Conservation (phyloP, 2,329 filamentous ascomycete species). For the Microdochium trichocladiopsis region DNA sequence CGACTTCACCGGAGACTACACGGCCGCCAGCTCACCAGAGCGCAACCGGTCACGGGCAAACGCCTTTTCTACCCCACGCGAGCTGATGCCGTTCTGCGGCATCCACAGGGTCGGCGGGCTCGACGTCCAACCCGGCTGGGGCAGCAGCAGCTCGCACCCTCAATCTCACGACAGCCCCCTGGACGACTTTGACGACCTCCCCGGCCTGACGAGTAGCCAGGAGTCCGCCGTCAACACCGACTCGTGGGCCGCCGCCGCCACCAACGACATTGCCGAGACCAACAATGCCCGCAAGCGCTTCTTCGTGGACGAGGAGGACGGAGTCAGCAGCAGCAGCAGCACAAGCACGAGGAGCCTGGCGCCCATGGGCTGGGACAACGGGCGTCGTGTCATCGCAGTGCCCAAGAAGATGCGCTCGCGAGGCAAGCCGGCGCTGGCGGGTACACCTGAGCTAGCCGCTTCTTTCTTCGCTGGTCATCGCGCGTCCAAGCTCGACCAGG, state of each 20-base stretch:
- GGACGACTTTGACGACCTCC: conserved; percentile 28
- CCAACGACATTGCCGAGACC: conserved; percentile 7
- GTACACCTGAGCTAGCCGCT: too few species aligned
- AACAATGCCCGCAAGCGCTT: conserved; percentile 37
- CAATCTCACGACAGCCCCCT: conserved; percentile 6
- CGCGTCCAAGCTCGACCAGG: conserved; percentile 27
- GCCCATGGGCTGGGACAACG: conserved; percentile 27
- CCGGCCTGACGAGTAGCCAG: conserved; percentile 47
- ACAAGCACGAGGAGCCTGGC: conserved; percentile 30
- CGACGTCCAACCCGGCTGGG: conserved; percentile 43
- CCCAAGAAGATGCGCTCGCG: conserved; percentile 24
- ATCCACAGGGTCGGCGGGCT: conserved; percentile 69
- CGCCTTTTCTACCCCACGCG: conserved; percentile 33
- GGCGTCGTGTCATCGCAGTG: conserved; percentile 41
- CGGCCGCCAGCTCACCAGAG: not conserved
- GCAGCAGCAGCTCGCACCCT: conserved; percentile 4
- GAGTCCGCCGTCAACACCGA: conserved; percentile 36
- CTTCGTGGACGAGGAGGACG: conserved; percentile 37
- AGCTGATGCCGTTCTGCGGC: conserved; percentile 75
- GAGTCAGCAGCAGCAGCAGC: conserved; percentile 13
- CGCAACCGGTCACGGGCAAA: conserved; percentile 12
- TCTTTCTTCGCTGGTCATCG: conserved; percentile 5
- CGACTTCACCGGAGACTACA: conserved; percentile 7
- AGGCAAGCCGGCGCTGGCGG: conserved; percentile 9
- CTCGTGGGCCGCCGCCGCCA: conserved; percentile 3